Conservation (phyloP, 768 basidiomycete species). For the Amanita rubescens region DNA sequence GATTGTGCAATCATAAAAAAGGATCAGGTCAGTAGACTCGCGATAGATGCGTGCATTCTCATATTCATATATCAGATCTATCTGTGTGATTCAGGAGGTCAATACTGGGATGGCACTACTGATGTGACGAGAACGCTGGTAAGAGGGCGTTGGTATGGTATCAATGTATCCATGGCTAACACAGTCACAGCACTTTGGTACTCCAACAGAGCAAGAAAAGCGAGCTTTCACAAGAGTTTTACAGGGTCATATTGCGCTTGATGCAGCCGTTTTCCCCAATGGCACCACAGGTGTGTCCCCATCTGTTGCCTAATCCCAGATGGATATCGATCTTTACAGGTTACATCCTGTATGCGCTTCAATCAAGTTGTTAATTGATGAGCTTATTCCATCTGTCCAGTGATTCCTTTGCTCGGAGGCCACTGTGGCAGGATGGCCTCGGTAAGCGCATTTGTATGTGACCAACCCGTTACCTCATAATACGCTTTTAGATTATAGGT, state of each 20-base stretch:
- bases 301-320: slow-evolving; percentile 12
- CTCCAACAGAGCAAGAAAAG: slow-evolving; percentile 74
- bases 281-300: slow-evolving; percentile 62
- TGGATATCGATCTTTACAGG: slow-evolving; percentile 26
- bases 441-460: slow-evolving; percentile 36
- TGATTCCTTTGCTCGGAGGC: slow-evolving; percentile 72
- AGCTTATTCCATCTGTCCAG: slow-evolving; percentile 43
- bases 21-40: slow-evolving; percentile 45
- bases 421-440: slow-evolving; percentile 83
- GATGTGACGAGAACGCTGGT: slow-evolving; percentile 91
- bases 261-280: slow-evolving; percentile 73
- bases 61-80: slow-evolving; percentile 25
- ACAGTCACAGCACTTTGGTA: slow-evolving; percentile 73
- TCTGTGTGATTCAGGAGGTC: slow-evolving; percentile 81
- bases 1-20: slow-evolving; percentile 69
- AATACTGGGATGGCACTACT: slow-evolving; percentile 91
- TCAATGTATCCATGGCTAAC: background rate
- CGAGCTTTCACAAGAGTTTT: slow-evolving; percentile 87
- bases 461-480: slow-evolving; percentile 1
- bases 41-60: background rate
- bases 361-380: background rate
- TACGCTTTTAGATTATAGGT: slow-evolving; percentile 48
- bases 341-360: slow-evolving; percentile 41
- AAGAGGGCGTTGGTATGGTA: slow-evolving; percentile 13
- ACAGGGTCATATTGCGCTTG: slow-evolving; percentile 88